Base-by-base conservation (phyloP, 2,329 filamentous ascomycete genomes). In the Verticillium nubilum region DNA sequence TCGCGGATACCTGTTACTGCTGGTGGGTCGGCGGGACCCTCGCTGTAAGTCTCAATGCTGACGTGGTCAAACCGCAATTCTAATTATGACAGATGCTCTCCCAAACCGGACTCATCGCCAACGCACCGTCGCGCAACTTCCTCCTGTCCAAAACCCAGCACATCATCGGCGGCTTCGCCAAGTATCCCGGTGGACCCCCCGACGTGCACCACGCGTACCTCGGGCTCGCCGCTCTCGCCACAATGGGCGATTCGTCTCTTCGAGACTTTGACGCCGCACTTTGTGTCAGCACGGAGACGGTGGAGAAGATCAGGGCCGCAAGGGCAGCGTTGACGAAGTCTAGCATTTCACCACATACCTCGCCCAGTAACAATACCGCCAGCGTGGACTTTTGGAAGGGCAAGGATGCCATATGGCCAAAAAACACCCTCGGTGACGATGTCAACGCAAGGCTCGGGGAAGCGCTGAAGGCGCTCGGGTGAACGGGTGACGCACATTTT, bases 1-100 rank as follows among this genome's bases (percentile, higher is more conserved):
- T 88, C 54, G 90, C 91, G 10, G 95, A 99, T 74, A 98, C 95
- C 0, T 99, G 95, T 75, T 99, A 99, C 73, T 89, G 86, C 25
- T 99, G 94, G 80, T 99, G 95, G 95, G 91, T 91, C 0, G 82
- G 83, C 4, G 92, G 86, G 2, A 86, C 92, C 1, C 70, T 85
- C 1, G 67, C 70, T 57, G 78, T 81, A 68, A 62, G 73, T 56
- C 71, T 35, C 9, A 17, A 23, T 9, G 13, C 58, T 58, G 28
- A 63, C 27, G 59, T 71, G 4, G 64, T 61, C 2, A n/a, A 25
- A 26, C 3, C 27, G 13, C 4, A 4, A 15, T 13, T 37, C 25
- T 57, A 56, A 47, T 6, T 13, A 7, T 17, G 47, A 2, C 62
- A 88, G 78, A 84, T 90, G 66, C 76, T 90, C 12, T 79, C 82